These are phyloP conservation scores for Debaryomyces subglobosus DNA, from an alignment of 1,139 yeast species.

Conservation along the genomic window DNA sequence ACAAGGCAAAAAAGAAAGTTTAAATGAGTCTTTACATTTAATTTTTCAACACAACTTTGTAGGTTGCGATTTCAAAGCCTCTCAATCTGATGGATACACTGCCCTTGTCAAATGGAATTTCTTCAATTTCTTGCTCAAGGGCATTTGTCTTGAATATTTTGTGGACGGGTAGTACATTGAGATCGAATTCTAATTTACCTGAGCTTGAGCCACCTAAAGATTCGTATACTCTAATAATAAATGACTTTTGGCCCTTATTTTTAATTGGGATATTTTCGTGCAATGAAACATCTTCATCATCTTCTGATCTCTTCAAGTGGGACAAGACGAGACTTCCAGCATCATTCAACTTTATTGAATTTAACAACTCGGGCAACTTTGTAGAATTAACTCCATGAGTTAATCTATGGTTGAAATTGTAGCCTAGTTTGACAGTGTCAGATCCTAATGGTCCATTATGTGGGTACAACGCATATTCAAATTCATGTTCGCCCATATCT, in stretches of 20 bases:
- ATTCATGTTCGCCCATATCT: conserved; percentile 86
- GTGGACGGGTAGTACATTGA: conserved; percentile 37
- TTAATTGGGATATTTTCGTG: conserved; percentile 42
- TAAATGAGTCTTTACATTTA: neutral
- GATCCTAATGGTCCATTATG: conserved; percentile 68
- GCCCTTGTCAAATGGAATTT: conserved; percentile 24
- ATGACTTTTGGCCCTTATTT: conserved; percentile 48
- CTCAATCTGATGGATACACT: conserved; percentile 53
- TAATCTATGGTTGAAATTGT: conserved; percentile 73
- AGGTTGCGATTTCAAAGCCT: conserved; percentile 81
- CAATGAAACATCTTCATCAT: conserved; percentile 59
- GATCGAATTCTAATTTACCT: conserved; percentile 51
- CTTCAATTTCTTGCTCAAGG: conserved; percentile 58
- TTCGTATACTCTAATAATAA: conserved; percentile 80
- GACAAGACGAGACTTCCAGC: conserved; percentile 66
- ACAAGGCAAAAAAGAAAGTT: neutral
- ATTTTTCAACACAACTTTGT: conserved; percentile 33
- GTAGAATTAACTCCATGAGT: conserved; percentile 24
- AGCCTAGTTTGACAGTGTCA: conserved; percentile 72
- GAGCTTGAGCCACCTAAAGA: conserved; percentile 75
- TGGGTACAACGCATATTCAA: conserved; percentile 84
- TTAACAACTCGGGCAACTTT: conserved; percentile 23
- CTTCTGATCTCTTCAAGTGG: conserved; percentile 85
- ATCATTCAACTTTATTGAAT: conserved; percentile 39
- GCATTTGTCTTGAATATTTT: conserved; percentile 65